Conservation (phyloP, 1,284 basidiomycete species). For the Takashimella tepidaria region DNA sequence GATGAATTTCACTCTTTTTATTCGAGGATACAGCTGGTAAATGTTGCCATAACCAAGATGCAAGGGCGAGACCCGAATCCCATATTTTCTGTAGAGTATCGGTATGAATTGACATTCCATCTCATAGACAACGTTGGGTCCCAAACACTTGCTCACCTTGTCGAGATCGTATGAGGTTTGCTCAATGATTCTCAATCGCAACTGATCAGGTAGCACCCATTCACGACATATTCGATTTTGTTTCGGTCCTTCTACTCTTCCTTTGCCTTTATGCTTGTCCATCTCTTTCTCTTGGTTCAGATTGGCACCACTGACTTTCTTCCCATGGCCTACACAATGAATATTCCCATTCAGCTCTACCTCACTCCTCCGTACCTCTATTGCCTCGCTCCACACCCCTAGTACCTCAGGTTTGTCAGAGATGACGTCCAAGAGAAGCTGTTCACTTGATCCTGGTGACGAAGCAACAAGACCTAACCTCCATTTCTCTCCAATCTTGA, state of each 20-base stretch:
- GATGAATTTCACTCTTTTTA: not conserved
- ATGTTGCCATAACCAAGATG: constrained; percentile 59
- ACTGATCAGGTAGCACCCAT: constrained; percentile 49
- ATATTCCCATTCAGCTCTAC: constrained; percentile 2
- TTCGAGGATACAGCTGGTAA: too few relatives aligned
- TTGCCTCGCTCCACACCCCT: constrained; percentile 44
- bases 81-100: constrained; percentile 69
- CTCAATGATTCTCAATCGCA: constrained; percentile 58
- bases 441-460: not conserved
- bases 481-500: constrained; percentile 58
- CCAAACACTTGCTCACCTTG: constrained; percentile 65
- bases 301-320: constrained; percentile 7
- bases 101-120: not conserved
- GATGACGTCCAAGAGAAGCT: not conserved
- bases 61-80: constrained; percentile 79
- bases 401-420: constrained; percentile 16
- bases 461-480: constrained; percentile 56
- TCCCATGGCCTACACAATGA: constrained; percentile 7
- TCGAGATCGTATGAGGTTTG: constrained; percentile 82
- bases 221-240: constrained; percentile 65
- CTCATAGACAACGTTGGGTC: too few relatives aligned
- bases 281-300: constrained; percentile 16
- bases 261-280: constrained; percentile 24
- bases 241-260: constrained; percentile 50
- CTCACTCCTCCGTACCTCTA: constrained; percentile 23